These are phyloP conservation scores for Allomyces arbusculus DNA, from an alignment of 192 early-diverging fungal species.

Conservation along the genomic window DNA sequence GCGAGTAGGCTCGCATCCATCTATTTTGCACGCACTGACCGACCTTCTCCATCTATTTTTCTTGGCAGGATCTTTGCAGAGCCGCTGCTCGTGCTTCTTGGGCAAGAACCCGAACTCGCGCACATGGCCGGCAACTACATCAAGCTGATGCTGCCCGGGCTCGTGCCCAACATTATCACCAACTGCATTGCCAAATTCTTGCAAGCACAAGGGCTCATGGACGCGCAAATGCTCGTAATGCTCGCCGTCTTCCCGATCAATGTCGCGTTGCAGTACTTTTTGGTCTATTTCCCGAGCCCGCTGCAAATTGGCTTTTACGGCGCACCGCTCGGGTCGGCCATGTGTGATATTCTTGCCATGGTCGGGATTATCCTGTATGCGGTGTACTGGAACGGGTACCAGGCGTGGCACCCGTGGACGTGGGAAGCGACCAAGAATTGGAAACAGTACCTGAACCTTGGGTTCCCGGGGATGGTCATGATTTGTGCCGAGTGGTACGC, in stretches of 20 bases:
- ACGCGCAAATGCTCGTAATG: constrained; percentile 53
- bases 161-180: constrained; percentile 54
- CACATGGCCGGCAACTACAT: constrained; percentile 45
- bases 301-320: constrained; percentile 58
- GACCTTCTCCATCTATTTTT: neutral
- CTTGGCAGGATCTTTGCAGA: constrained; percentile 36
- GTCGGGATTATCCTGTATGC: constrained; percentile 38
- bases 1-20: neutral
- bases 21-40: too few relatives aligned
- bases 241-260: constrained; percentile 50
- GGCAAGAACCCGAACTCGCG: constrained; percentile 56
- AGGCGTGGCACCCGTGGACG: constrained; percentile 79
- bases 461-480: constrained; percentile 58
- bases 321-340: constrained; percentile 56
- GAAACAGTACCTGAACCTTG: constrained; percentile 42
- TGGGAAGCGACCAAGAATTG: constrained; percentile 38
- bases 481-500: constrained; percentile 47
- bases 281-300: constrained; percentile 50
- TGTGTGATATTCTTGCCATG: constrained; percentile 57
- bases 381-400: constrained; percentile 30
- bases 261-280: constrained; percentile 45
- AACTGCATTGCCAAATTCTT: constrained; percentile 73
- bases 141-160: constrained; percentile 44
- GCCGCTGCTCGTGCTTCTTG: constrained; percentile 35
- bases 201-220: constrained; percentile 82